A percentile compares a stretch with the other conserved stretches of the same genome.
Evolutionary conservation across 2,329 filamentous ascomycete genomes (phyloP).

Genomic region (Neoascochyta sp.): DNA sequence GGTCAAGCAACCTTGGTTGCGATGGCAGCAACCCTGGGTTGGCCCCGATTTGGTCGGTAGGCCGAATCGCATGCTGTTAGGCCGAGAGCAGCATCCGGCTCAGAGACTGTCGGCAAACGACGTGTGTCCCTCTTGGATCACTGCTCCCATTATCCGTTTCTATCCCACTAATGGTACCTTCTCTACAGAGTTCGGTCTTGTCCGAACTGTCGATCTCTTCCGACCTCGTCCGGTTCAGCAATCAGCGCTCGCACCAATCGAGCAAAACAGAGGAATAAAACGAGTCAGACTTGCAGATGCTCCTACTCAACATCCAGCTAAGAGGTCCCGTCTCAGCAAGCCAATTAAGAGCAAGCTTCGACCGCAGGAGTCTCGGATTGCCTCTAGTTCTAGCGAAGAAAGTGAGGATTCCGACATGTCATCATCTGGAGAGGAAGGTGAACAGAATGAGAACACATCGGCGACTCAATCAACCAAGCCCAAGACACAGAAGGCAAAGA

Average conservation of each 20-base stretch:
- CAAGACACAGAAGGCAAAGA: constrained; percentile 6
- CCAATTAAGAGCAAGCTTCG: neutral
- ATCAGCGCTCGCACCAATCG: neutral
- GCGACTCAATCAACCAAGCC: constrained; percentile 3
- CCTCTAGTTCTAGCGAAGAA: constrained; percentile 6
- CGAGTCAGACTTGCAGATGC: constrained; percentile 18
- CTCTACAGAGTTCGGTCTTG: constrained; percentile 37
- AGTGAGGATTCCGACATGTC: constrained; percentile 7
- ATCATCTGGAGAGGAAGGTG: constrained; percentile 7
- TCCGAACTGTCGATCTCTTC: constrained; percentile 8
- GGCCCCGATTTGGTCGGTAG: no score
- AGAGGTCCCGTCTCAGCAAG: constrained; percentile 8
- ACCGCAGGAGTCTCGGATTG: no score
- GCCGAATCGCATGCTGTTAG: no score
- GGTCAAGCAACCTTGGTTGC: no score
- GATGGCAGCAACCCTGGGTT: no score
- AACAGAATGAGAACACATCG: no score
- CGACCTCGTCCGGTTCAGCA: neutral
- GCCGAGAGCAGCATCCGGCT: no score
- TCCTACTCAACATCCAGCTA: constrained; percentile 6
- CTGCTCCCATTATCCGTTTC: constrained; percentile 29
- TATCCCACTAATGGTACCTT: constrained; percentile 45
- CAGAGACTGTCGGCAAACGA: neutral
- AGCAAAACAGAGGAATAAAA: constrained; percentile 12
- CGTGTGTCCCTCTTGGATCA: constrained; percentile 7